Conservation (phyloP, 306 rosid genomes). For the Arachis stenosperma region DNA sequence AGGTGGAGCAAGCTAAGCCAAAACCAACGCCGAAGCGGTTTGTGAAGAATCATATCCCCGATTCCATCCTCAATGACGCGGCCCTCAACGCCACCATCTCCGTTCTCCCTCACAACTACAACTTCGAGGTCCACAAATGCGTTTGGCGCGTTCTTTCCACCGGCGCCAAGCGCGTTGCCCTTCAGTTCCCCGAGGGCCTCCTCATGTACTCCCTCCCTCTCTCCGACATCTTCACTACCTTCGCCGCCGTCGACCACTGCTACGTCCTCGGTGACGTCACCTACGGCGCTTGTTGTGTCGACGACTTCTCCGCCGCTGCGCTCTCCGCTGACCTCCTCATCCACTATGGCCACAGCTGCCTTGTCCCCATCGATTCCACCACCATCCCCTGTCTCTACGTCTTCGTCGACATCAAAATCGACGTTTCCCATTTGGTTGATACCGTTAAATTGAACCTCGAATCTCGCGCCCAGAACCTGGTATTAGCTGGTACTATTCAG, state of each 20-base stretch:
- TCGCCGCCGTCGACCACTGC: conserved; percentile 63
- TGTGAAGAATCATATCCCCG: conserved; percentile 53
- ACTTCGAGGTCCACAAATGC: conserved; percentile 86
- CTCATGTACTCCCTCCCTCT: conserved; percentile 87
- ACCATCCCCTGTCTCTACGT: conserved; percentile 86
- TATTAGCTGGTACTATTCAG: conserved; percentile 88
- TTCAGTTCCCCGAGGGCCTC: conserved; percentile 89
- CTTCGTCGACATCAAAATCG: conserved; percentile 81
- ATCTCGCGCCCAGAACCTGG: conserved; percentile 41
- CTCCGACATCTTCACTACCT: conserved; percentile 82
- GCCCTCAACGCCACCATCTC: conserved; percentile 54
- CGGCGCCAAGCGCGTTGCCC: conserved; percentile 66
- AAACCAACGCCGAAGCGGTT: conserved; percentile 47
- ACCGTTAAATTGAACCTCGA: conserved; percentile 58
- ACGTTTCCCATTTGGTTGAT: conserved; percentile 57
- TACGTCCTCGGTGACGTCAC: conserved; percentile 82
- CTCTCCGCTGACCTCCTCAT: conserved; percentile 72
- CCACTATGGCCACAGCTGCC: conserved; percentile 93
- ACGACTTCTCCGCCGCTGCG: conserved; percentile 76
- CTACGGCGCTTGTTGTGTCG: conserved; percentile 87
- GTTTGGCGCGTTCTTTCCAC: conserved; percentile 82
- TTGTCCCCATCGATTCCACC: conserved; percentile 82
- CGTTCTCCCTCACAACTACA: conserved; percentile 67
- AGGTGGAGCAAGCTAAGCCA: conserved; percentile 9
- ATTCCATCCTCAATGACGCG: conserved; percentile 51